Evolutionary conservation across 345 rosid genomes (phyloP).

Genomic region (Hypericum androsaemum): DNA sequence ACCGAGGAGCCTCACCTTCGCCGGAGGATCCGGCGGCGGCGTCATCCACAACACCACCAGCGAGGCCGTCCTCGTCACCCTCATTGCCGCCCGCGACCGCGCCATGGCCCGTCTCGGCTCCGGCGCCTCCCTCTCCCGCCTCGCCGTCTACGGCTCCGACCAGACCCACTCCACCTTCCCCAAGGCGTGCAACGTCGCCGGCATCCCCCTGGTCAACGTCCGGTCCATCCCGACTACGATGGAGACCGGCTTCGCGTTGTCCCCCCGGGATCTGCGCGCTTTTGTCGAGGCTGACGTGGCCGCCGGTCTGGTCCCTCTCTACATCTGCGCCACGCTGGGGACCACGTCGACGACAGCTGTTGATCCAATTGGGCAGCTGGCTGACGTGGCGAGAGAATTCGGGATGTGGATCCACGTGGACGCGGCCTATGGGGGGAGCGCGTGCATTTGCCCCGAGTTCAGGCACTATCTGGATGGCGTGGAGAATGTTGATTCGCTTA

Average conservation of each 20-base stretch:
- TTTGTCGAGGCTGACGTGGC: conserved; percentile 21
- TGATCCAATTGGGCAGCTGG: conserved; percentile 25
- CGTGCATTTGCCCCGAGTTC: conserved; percentile 46
- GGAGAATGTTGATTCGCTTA: conserved; percentile 32
- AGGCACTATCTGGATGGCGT: conserved; percentile 31
- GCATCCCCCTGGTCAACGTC: conserved; percentile 20
- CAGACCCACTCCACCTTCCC: conserved; percentile 33
- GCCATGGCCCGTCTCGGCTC: conserved; percentile 7
- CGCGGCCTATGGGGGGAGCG: conserved; percentile 40
- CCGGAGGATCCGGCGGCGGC: conserved; percentile 32
- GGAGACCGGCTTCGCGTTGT: conserved; percentile 16
- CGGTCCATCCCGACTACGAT: conserved; percentile 15
- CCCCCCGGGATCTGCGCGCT: conserved; percentile 12
- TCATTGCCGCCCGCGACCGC: conserved; percentile 29
- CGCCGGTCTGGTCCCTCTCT: conserved; percentile 33
- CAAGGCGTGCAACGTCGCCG: conserved; percentile 28
- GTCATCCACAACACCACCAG: conserved; percentile 33
- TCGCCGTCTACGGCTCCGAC: conserved; percentile 32
- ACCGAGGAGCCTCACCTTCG: conserved; percentile 24
- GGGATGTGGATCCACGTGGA: conserved; percentile 42
- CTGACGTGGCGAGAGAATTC: conserved; percentile 25
- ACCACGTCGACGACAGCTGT: conserved; percentile 40
- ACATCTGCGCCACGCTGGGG: conserved; percentile 30
- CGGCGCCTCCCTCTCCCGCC: conserved; percentile 12
- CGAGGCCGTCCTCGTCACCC: conserved; percentile 29